Evolutionary conservation across 441 rosid genomes (phyloP), one percentile per base, ranked within the genome.

Genomic region (Adansonia grandidieri): DNA sequence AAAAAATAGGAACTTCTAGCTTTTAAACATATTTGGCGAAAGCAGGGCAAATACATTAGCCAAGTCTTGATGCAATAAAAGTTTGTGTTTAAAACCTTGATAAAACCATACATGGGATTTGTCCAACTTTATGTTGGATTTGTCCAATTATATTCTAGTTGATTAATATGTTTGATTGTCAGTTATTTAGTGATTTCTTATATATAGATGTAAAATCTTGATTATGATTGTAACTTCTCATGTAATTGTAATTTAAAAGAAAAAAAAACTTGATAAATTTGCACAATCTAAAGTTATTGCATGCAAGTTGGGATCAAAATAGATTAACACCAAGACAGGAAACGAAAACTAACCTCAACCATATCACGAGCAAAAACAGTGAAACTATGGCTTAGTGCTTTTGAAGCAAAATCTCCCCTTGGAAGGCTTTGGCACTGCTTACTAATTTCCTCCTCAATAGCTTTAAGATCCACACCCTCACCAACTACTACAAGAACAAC

Each of bases 401-500:
- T 91, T 32, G 88, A 85, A 79, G 97, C 96, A 85, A 92, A 89
- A 42, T 89, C 91, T 84, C 92, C 96, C 70, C 99, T 89, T 13
- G 98, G 97, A 79, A 94, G 91, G 84, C 86, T 81, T 19, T 81
- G 79, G 82, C 97, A 89, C 77, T 96, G 97, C 78, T 85, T 89
- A 57, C 80, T 84, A 37, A 96, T 90, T 86, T 96, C 96, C 44
- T 88, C 94, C 83, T 96, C 98, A 22, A 87, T 92, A 72, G 93
- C 91, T 78, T 87, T 88, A 77, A 92, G 32, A 88, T 94, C 80
- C 56, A 94, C 93, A 81, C 89, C 92, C 50, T 92, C 93, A 24
- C 98, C 97, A 63, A 85, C 88, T 80, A 90, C 80, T 69, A 93
- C 98, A 78, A 96, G 97, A 82, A 96, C 98, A 79, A 92, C 98